Evolutionary conservation across 1,139 yeast genomes (phyloP), one percentile per base, ranked within the genome.

Genomic region (Debaryomycetaceae sp.): DNA sequence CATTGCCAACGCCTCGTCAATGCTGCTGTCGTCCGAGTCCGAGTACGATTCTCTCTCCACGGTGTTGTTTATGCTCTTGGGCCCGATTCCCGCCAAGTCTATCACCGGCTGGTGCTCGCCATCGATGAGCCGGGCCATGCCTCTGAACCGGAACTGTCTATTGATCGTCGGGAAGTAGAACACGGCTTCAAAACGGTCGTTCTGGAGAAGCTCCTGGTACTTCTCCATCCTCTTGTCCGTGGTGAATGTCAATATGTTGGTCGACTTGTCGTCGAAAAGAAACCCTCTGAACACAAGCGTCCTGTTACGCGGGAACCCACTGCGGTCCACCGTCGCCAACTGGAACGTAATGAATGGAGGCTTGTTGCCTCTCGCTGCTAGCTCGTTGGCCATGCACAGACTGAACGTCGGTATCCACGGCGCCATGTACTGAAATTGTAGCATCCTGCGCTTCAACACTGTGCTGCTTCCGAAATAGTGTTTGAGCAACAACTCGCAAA

Each of bases 201-300:
- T 77, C 24, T 57, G 52, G 13, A 59, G 49, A 44, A 83, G 65
- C 56, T 86, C 87, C 23, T 66, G 63, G 54, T 76, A 76, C 61
- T 88, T 88, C 42, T 66, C 66, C 75, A 85, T 81, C 58, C 96
- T 69, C 54, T 75, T 72, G 63, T 88, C 96, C 1, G 95, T 84
- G 38, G 86, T 79, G 57, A 85, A 81, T 4, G 88, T 75, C 45
- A 87, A 60, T 7, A 85, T 80, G 56, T 87, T 88, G 37, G 84
- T 83, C 46, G 78, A 72, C 49, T 76, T 78, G 57, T 87, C 87
- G 57, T 81, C 74, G 57, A 87, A 88, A 39, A 88, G 65, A 66
- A 87, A 88, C 11, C 91, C 95, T 43, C 96, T 75, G 55, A 72
- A 80, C 11, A 87, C 81, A 50, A 88, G 79, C 0, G 95, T 84